Evolutionary conservation across 306 rosid genomes (phyloP).

Genomic region (Lathyrus tuberosus): DNA sequence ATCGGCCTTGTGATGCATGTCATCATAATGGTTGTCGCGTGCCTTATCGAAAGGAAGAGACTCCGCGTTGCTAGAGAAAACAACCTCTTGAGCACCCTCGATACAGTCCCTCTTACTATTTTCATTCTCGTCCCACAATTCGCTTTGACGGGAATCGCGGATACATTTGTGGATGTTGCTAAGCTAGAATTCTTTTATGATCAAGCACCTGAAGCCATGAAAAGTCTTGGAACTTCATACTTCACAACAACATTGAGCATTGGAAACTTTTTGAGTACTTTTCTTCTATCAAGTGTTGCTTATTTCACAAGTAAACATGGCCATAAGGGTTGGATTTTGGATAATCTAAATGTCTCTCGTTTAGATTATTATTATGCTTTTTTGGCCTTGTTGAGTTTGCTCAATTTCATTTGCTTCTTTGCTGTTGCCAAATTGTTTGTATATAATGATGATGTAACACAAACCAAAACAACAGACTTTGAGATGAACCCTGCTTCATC

Average conservation of each 20-base stretch:
- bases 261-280: neutral
- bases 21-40: constrained; percentile 57
- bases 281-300: constrained; percentile 9
- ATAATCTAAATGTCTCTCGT: neutral
- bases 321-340: constrained; percentile 8
- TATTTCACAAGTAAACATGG: neutral
- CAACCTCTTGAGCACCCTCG: constrained; percentile 24
- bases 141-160: neutral
- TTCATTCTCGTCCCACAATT: constrained; percentile 53
- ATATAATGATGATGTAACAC: constrained; percentile 4
- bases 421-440: neutral
- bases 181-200: constrained; percentile 3
- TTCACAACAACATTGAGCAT: neutral
- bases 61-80: constrained; percentile 53
- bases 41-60: constrained; percentile 58
- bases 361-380: constrained; percentile 18
- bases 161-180: neutral
- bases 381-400: neutral
- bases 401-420: constrained; percentile 4
- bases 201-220: constrained; percentile 21
- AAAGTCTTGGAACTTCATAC: constrained; percentile 1
- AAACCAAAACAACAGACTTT: neutral
- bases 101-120: constrained; percentile 62
- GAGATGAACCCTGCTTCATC: constrained; percentile 1
- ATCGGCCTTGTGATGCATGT: constrained; percentile 64